phyloP scores from a whole-genome alignment of 805 yeast species.

The Babjeviella inositovora region DNA sequence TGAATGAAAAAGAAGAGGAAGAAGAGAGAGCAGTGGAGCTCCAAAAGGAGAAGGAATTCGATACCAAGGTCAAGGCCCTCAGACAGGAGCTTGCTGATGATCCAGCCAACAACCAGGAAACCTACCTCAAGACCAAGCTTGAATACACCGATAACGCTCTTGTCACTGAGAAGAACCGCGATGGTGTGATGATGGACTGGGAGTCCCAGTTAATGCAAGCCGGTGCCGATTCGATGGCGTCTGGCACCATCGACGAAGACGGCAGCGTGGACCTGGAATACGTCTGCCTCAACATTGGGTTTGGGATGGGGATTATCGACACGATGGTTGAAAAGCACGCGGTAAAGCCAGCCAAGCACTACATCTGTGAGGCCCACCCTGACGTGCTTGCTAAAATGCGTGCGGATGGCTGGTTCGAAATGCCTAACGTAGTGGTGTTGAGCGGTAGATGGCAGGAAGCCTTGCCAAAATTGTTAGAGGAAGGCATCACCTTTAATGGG shows the following conservation, averaged over 20 bases:
- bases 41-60: slow-evolving; percentile 3
- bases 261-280: slow-evolving; percentile 16
- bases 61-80: slow-evolving; percentile 4
- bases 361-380: slow-evolving; percentile 91
- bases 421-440: slow-evolving; percentile 51
- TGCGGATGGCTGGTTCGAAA: slow-evolving; percentile 72
- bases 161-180: slow-evolving; percentile 55
- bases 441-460: slow-evolving; percentile 93
- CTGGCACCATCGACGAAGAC: slow-evolving; percentile 11
- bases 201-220: slow-evolving; percentile 68
- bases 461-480: slow-evolving; percentile 43
- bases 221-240: slow-evolving; percentile 62
- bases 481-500: slow-evolving; percentile 72
- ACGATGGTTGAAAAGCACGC: slow-evolving; percentile 42
- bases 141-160: slow-evolving; percentile 54
- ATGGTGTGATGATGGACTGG: slow-evolving; percentile 99
- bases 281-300: slow-evolving; percentile 71
- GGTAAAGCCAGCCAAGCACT: slow-evolving; percentile 49
- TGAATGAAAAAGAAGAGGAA: slow-evolving; percentile 4
- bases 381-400: slow-evolving; percentile 61
- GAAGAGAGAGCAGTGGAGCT: slow-evolving; percentile 4
- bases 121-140: slow-evolving; percentile 50
- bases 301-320: slow-evolving; percentile 96
- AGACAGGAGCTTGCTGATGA: slow-evolving; percentile 15
- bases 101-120: slow-evolving; percentile 48